Conservation (phyloP, 495 filamentous ascomycete genomes). For the Neurospora sp. region DNA sequence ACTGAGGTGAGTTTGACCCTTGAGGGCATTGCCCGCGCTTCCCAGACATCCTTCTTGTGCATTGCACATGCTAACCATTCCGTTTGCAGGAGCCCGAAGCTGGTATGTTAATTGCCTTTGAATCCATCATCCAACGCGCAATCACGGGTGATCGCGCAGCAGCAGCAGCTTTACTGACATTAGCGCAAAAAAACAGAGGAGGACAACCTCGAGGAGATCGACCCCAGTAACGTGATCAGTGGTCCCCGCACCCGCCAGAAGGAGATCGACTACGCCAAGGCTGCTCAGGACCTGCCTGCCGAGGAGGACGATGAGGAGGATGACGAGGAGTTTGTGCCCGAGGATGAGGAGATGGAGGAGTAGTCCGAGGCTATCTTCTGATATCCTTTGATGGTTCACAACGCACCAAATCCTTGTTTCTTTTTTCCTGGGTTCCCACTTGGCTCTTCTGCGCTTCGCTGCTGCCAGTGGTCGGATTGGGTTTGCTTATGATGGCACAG, state of each 20-base stretch:
- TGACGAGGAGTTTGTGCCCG: slow-evolving; percentile 45
- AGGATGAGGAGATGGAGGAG: slow-evolving; percentile 41
- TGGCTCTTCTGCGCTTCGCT: not conserved
- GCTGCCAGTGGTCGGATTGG: not conserved
- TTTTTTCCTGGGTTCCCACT: not conserved
- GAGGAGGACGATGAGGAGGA: slow-evolving; percentile 76
- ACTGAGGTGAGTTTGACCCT: slow-evolving; percentile 36
- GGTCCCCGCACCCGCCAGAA: slow-evolving; percentile 77
- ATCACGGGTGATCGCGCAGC: not conserved
- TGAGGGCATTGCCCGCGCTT: not conserved
- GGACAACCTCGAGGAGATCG: slow-evolving; percentile 85
- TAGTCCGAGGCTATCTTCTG: slow-evolving; percentile 13
- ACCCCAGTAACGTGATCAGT: slow-evolving; percentile 72
- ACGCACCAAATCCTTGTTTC: not conserved
- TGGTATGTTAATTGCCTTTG: slow-evolving; percentile 29
- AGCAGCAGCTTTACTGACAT: not conserved
- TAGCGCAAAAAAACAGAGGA: slow-evolving; percentile 31
- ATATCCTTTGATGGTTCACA: not conserved
- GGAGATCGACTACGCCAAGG: slow-evolving; percentile 77
- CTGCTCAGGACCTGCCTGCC: slow-evolving; percentile 55
- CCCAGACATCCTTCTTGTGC: not conserved
- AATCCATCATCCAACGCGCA: not conserved
- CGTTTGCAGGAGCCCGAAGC: slow-evolving; percentile 26
- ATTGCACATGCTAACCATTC: slow-evolving; percentile 11
- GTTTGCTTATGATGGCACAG: not conserved